Base-by-base conservation (phyloP, 192 early-diverging fungal genomes). In the Podila epigama region DNA sequence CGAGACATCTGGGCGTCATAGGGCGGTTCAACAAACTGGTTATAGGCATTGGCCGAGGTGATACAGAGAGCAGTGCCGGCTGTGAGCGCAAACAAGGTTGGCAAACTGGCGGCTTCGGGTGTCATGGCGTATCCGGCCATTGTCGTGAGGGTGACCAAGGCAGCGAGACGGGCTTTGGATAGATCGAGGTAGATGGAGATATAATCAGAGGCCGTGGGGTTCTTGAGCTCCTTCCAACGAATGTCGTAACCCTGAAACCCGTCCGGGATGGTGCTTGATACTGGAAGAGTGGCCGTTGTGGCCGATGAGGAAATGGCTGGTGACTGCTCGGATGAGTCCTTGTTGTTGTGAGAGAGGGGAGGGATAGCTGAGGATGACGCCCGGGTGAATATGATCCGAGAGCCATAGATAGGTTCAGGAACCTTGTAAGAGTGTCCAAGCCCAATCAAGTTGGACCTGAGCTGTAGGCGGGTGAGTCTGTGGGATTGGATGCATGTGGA, bases 1-100 rank as follows among this genome's bases (percentile, higher is more conserved):
- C 97, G 88, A 16, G 87, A 82, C 97, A 99, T 99, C 82, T 99
- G 97, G 28, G 95, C 96, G 68, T 99, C 97, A 66, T 95, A 99
- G 0, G 97, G 96, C 27, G 85, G 81, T 71, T 99, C 97, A 29
- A 94, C 90, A 91, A 95, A 98, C 82, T 99, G 97, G 81, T 99
- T 99, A 68, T 98, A 90, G 9, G 93, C 82, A 77, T 99, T 99
- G 41, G 97, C 97, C 33, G 92, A 92, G 5, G 87, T 85, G 12
- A 96, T 88, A 69, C 96, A 97, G 34, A 99, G 84, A 4, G 87
- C 86, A 0, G 96, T 99, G 18, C 97, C 97, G 2, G 86, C 64
- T 1, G 94, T 93, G 22, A 95, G 95, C 58, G 86, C 93, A 12
- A 97, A 73, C 27, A 99, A 78, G 3, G 91, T 91, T 1, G 79